Base-by-base conservation (phyloP, 306 rosid species). In the Acacia melanoxylon region DNA sequence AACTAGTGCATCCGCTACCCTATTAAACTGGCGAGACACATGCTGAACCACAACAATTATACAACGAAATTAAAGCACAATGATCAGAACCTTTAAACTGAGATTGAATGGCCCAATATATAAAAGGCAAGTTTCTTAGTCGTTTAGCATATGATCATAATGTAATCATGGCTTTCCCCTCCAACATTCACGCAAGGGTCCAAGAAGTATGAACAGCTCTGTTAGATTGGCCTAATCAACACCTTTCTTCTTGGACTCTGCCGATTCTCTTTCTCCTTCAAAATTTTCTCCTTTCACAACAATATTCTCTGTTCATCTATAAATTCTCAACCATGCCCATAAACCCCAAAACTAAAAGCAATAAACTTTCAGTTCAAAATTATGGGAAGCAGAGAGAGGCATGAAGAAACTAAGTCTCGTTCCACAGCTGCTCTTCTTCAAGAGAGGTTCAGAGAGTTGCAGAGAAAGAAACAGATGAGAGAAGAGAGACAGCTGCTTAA, bases 381-480 rank as follows among this genome's bases (percentile, higher is more conserved):
- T 24, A 87, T 92, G 98, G 86, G 91, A 8, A 85, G 86, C 83
- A 85, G 86, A 83, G 90, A 90, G 81, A 85, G 45, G 68, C 87
- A 89, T 19, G 89, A 87, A 40, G 70, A 78, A 14, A 71, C 80
- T 29, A 80, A 66, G 35, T 82, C 81, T 83, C 87, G 74, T 80
- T 93, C 98, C 72, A 93, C 99, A 75, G 90, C 94, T 85, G 92
- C 92, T 78, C 84, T 96, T 46, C 83, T 96, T 61, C 99, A 93
- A 86, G 97, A 96, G 88, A 92, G 98, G 83, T 96, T 96, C 66
- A 88, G 92, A 73, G 88, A 92, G 77, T 68, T 96, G 33, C 90
- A 93, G 82, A 96, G 92, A 89, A 93, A 83, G 80, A 96, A 92
- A 83, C 92, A 91, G 78, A 92, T 93, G 94, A 93, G 99, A 51